A percentile compares a stretch with the other conserved stretches of the same genome.
Conservation (phyloP, 2,329 filamentous ascomycete species). For the Penicillium sp. region DNA sequence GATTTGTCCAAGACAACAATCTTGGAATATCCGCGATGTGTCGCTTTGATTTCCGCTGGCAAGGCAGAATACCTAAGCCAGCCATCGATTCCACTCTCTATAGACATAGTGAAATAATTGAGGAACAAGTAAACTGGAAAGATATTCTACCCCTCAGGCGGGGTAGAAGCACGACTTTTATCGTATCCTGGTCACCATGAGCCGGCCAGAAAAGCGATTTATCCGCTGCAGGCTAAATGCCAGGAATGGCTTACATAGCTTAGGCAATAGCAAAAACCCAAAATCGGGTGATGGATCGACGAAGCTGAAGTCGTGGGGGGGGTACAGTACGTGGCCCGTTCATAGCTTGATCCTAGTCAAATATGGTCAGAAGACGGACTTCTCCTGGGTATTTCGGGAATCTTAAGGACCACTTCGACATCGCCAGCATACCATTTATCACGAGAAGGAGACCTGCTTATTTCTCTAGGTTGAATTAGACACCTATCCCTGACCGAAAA, state of each 20-base stretch:
- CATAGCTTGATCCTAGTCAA: too few relatives aligned
- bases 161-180: neutral
- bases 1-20: constrained; percentile 56
- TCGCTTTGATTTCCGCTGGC: constrained; percentile 32
- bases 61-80: constrained; percentile 63
- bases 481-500: too few relatives aligned
- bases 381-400: too few relatives aligned
- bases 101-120: neutral
- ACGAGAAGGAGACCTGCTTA: too few relatives aligned
- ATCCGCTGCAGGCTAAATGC: neutral
- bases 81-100: constrained; percentile 57
- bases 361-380: too few relatives aligned
- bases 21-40: constrained; percentile 41
- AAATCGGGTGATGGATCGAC: neutral
- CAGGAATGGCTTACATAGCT: neutral
- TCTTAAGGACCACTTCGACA: too few relatives aligned
- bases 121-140: neutral
- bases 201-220: neutral
- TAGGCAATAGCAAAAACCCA: neutral
- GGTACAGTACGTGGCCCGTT: too few relatives aligned
- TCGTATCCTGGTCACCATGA: neutral
- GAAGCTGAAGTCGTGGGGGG: too few relatives aligned
- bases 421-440: too few relatives aligned
- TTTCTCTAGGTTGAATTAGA: too few relatives aligned
- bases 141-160: neutral